phyloP scores from a whole-genome alignment of 345 rosid species.

The Orychophragmus violaceus region DNA sequence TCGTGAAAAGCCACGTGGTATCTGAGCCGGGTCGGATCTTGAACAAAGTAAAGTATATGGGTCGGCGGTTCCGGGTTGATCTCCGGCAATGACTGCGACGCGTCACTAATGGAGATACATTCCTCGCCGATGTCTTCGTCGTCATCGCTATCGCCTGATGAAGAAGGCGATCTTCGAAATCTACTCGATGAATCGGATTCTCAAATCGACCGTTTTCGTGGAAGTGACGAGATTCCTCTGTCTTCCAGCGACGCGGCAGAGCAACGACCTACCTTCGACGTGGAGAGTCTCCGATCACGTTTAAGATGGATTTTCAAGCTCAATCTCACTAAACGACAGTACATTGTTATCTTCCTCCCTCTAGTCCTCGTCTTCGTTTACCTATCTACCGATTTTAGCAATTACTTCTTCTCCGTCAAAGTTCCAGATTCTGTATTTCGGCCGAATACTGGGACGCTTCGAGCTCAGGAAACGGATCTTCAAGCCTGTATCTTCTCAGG shows the following conservation, averaged over 20 bases:
- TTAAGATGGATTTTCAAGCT: slow-evolving; percentile 30
- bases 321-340: slow-evolving; percentile 32
- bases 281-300: slow-evolving; percentile 44
- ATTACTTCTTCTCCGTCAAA: slow-evolving; percentile 20
- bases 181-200: slow-evolving; percentile 55
- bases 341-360: slow-evolving; percentile 44
- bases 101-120: slow-evolving; percentile 41
- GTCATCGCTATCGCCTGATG: slow-evolving; percentile 41
- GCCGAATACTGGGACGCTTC: slow-evolving; percentile 32
- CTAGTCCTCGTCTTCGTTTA: slow-evolving; percentile 44
- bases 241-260: slow-evolving; percentile 3
- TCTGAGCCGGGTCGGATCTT: slow-evolving; percentile 19
- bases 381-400: slow-evolving; percentile 37
- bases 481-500: slow-evolving; percentile 60
- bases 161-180: slow-evolving; percentile 51
- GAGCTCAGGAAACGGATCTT: slow-evolving; percentile 56
- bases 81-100: slow-evolving; percentile 17
- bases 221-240: background rate
- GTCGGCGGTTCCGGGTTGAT: slow-evolving; percentile 15
- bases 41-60: slow-evolving; percentile 2
- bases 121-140: slow-evolving; percentile 26
- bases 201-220: slow-evolving; percentile 7
- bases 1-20: slow-evolving; percentile 18
- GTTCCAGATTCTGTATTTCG: slow-evolving; percentile 19
- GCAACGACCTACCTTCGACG: slow-evolving; percentile 35